phyloP scores from a whole-genome alignment of 139 green algal genomes.

The Chlamydomonas sp. region DNA sequence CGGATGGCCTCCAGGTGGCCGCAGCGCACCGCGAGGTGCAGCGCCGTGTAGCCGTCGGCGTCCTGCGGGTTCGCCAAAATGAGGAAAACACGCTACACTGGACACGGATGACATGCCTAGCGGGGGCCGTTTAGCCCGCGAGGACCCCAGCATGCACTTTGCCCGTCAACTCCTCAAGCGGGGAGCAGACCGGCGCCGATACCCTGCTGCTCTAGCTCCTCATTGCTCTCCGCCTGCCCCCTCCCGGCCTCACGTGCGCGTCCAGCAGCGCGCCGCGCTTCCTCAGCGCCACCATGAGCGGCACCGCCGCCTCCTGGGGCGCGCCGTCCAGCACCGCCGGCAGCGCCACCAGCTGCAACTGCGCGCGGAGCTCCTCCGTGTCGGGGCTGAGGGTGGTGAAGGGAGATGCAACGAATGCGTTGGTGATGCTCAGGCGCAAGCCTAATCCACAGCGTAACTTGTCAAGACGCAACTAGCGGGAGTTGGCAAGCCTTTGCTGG shows the following conservation, averaged over 20 bases:
- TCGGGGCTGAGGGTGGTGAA: not conserved
- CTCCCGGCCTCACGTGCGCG: constrained; percentile 8
- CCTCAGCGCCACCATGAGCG: constrained; percentile 14
- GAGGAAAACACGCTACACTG: no score
- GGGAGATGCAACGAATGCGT: not conserved
- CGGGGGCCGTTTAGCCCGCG: no score
- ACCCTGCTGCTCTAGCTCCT: not conserved
- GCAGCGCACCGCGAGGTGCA: constrained; percentile 28
- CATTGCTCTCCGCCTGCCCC: not conserved
- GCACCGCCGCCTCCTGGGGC: constrained; percentile 16
- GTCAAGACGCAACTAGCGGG: no score
- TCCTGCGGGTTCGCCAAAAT: not conserved
- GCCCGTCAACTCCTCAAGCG: no score
- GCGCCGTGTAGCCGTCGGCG: constrained; percentile 33
- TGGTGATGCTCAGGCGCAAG: no score
- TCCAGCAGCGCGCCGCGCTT: constrained; percentile 24
- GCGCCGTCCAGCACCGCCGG: constrained; percentile 28
- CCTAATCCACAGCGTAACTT: no score
- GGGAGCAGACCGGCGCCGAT: not conserved
- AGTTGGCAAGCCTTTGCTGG: no score
- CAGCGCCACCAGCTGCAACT: constrained; percentile 38
- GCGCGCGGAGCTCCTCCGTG: constrained; percentile 31
- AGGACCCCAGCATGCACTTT: no score
- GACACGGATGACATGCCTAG: no score
- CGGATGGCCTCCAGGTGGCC: constrained; percentile 11